A percentile compares a stretch with the other conserved stretches of the same genome.
phyloP scores from a whole-genome alignment of 352 stramenopile species.

The Pythium diclinum region DNA sequence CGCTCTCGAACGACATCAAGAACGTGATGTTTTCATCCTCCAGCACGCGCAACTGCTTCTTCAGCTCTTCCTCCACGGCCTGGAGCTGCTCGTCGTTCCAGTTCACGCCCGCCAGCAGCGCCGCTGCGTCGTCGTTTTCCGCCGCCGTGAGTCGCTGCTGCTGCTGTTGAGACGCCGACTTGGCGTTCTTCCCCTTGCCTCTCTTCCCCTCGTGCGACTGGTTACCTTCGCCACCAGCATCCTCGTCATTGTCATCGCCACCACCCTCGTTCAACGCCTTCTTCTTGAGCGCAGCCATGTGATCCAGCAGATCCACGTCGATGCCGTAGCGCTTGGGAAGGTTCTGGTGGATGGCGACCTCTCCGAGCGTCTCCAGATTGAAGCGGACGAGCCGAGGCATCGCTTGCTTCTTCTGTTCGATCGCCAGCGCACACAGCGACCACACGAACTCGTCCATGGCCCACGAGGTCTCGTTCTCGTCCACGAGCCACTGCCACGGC shows the following conservation, averaged over 20 bases:
- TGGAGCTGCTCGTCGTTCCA: constrained; percentile 55
- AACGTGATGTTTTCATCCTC: constrained; percentile 80
- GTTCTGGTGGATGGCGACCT: constrained; percentile 46
- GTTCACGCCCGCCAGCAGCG: constrained; percentile 47
- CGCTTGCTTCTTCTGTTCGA: constrained; percentile 53
- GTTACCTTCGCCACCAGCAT: background rate
- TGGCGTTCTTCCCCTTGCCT: constrained; percentile 2
- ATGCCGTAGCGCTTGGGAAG: constrained; percentile 62
- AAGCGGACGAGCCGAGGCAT: constrained; percentile 56
- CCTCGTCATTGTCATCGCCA: constrained; percentile 1
- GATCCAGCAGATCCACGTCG: constrained; percentile 55
- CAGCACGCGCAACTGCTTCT: constrained; percentile 49
- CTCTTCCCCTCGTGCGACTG: background rate
- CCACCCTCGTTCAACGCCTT: constrained; percentile 11
- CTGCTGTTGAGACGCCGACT: constrained; percentile 21
- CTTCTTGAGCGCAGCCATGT: constrained; percentile 49
- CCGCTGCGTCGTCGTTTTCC: constrained; percentile 58
- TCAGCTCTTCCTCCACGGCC: constrained; percentile 51
- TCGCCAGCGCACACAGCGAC: constrained; percentile 52
- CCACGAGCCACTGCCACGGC: constrained; percentile 60
- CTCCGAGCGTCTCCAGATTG: constrained; percentile 57
- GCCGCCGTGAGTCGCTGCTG: constrained; percentile 43
- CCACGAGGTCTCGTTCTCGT: constrained; percentile 40
- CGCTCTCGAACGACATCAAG: constrained; percentile 59
- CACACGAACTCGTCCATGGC: constrained; percentile 78